These are phyloP conservation scores for Tilletia walkeri DNA, from an alignment of 1,284 basidiomycete genomes.

Conservation along the genomic window DNA sequence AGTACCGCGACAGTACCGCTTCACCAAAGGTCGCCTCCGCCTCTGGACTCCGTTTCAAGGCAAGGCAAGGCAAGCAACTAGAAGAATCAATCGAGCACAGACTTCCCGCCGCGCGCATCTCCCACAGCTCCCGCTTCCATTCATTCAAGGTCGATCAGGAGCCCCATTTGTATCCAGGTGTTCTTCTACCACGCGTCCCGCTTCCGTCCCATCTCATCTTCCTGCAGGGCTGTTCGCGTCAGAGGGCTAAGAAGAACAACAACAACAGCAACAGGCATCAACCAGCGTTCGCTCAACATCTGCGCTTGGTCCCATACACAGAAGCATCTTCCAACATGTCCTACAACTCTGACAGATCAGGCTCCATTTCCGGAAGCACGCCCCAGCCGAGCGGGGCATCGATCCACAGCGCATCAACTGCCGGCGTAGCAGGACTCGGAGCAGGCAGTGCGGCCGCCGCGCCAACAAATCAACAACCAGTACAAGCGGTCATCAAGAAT, in stretches of 20 bases:
- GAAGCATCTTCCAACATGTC: neutral
- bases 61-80: no score
- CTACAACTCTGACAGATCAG: neutral
- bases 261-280: neutral
- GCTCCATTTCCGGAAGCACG: neutral
- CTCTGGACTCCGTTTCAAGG: no score
- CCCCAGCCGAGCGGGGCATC: neutral
- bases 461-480: constrained; percentile 2
- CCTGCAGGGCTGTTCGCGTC: neutral
- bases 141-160: no score
- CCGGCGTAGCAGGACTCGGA: constrained; percentile 12
- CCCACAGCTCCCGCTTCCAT: no score
- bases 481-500: constrained; percentile 77
- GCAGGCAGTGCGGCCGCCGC: constrained; percentile 7
- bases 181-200: no score
- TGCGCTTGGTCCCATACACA: no score
- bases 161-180: no score
- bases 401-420: neutral
- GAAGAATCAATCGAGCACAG: no score
- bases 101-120: no score
- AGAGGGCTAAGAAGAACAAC: neutral
- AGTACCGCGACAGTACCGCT: no score
- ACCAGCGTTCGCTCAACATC: neutral
- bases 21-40: no score
- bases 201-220: neutral